Percentiles rank a stretch among this genome's conserved stretches.
phyloP scores from a whole-genome alignment of 371 early-diverging fungal genomes.

The Mortierella sp. region DNA sequence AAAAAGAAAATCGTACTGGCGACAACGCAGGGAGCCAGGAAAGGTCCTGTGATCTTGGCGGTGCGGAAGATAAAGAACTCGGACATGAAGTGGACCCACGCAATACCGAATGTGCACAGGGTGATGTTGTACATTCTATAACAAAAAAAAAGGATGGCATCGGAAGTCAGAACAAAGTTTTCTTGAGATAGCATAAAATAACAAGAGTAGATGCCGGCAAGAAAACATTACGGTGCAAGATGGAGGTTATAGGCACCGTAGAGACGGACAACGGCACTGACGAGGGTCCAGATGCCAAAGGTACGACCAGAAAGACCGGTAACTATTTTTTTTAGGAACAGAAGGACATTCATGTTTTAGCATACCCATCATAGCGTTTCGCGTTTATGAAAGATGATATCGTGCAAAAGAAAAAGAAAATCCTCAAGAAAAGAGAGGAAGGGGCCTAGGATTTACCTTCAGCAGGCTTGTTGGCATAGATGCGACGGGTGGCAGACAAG shows the following conservation, averaged over 20 bases:
- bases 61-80: slow-evolving; percentile 80
- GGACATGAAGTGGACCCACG: slow-evolving; percentile 72
- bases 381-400: too few species aligned
- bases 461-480: slow-evolving; percentile 73
- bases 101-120: slow-evolving; percentile 80
- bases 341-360: too few species aligned
- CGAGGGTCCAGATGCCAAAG: slow-evolving; percentile 86
- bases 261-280: slow-evolving; percentile 78
- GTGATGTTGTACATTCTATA: slow-evolving; percentile 76
- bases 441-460: slow-evolving; percentile 57
- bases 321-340: too few species aligned
- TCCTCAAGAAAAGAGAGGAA: neutral
- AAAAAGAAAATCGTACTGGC: slow-evolving; percentile 62
- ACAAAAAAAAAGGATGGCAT: neutral
- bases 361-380: too few species aligned
- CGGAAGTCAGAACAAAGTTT: neutral
- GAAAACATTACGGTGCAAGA: slow-evolving; percentile 75
- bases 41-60: slow-evolving; percentile 71
- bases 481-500: slow-evolving; percentile 70
- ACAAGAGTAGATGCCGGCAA: too few species aligned
- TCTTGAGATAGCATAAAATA: too few species aligned
- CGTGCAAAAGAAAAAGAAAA: too few species aligned
- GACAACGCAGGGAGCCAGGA: slow-evolving; percentile 75
- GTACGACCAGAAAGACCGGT: slow-evolving; percentile 77
- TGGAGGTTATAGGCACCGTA: slow-evolving; percentile 82